Evolutionary conservation across 2,329 filamentous ascomycete species (phyloP), one percentile per base, ranked within the genome.

Genomic region (Colletotrichum acutatum): DNA sequence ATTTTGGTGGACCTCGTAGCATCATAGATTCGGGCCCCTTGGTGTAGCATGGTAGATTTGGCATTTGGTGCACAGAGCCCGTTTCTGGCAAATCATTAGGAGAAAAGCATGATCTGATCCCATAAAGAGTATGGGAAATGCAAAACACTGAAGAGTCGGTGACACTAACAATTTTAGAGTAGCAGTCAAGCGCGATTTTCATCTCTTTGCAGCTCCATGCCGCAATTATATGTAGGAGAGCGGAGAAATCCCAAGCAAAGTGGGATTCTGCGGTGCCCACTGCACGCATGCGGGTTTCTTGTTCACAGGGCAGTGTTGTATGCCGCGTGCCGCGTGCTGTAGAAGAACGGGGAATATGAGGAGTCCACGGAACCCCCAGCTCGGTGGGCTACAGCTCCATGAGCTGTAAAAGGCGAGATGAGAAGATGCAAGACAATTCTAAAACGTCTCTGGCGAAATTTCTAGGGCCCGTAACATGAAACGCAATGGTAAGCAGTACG

Each of bases 71-170:
- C 42, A 46, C 16, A 19, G 30, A 64, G 16, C 22, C 3, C 32
- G 12, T 42, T 49, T n/a, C 42, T 64, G 9, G 11, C 61, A 37
- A 46, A 22, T 49, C 42, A 49, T 49, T 19, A 49, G 42, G 26
- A 8, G 8, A 34, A 32, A 30, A n/a, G 9, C 2, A 52, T 24
- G 16, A 24, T n/a, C 16, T 56, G n/a, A 49, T 22, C 42, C 42
- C 42, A n/a, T 19, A n/a, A n/a, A 8, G 19, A 49, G 42, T n/a
- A n/a, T 49, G 42, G 42, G 19, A 49, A 22, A 49, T 49, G 42
- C 42, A 49, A 22, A 49, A 49, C 42, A n/a, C 42, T 24, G 28
- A 72, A 65, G 42, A 70, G 66, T 70, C 70, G 70, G 59, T 64
- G 66, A 70, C 58, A 49, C 59, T 70, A 60, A 70, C 66, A 72